Conservation (phyloP, 1,284 basidiomycete species). For the Lignosus rhinocerotis region DNA sequence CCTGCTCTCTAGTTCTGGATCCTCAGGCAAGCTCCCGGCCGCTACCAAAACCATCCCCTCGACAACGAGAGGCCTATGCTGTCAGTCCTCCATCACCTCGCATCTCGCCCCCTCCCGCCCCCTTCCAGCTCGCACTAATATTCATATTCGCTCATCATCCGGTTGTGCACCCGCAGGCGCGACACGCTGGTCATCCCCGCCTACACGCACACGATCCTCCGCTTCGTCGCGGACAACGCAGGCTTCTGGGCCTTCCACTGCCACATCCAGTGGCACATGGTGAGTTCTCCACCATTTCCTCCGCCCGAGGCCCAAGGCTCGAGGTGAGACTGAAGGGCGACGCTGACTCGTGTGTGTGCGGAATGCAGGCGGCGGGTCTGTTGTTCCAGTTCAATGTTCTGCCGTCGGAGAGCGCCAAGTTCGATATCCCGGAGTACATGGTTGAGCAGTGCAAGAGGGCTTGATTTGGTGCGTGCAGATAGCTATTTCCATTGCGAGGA, state of each 20-base stretch:
- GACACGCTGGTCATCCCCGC: conserved; percentile 39
- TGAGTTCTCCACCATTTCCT: conserved; percentile 3
- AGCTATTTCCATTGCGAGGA: background rate
- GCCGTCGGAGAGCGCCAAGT: conserved; percentile 29
- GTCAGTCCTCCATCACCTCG: conserved; percentile 16
- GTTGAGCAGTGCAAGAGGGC: conserved; percentile 31
- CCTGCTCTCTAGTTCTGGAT: conserved; percentile 26
- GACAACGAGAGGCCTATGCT: conserved; percentile 33
- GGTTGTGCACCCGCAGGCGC: conserved; percentile 19
- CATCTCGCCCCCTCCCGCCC: too few species aligned
- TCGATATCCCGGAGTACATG: conserved; percentile 36
- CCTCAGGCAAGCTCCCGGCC: conserved; percentile 33
- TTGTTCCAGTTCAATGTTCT: conserved; percentile 38
- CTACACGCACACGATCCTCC: conserved; percentile 35
- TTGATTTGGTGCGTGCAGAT: background rate
- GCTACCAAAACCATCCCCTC: conserved; percentile 31
- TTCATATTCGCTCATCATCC: background rate
- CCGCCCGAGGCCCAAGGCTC: background rate
- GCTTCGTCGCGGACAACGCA: conserved; percentile 40
- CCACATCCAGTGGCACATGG: conserved; percentile 41
- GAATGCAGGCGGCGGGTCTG: conserved; percentile 31
- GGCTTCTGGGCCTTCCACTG: conserved; percentile 41
- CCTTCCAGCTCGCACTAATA: background rate
- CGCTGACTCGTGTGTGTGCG: conserved; percentile 2
- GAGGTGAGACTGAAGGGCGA: too few species aligned